Evolutionary conservation across 2,329 filamentous ascomycete genomes (phyloP), one percentile per base, ranked within the genome.

Genomic region (Thermomyces lanuginosus): DNA sequence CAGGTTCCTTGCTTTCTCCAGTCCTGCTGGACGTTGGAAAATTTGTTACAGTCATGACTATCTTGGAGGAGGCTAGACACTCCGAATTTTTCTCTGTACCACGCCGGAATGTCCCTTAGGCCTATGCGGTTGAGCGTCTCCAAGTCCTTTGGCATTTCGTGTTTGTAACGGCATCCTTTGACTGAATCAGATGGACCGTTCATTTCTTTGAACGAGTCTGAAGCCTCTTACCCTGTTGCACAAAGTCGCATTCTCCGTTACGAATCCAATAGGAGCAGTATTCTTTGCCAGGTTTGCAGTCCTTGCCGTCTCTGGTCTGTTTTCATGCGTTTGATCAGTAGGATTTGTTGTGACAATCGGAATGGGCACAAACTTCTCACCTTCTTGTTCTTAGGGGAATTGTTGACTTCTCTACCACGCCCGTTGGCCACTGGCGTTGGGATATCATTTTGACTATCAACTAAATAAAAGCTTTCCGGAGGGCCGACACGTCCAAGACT

Each of bases 211-310:
- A n/a, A n/a, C n/a, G n/a, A n/a, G n/a, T n/a, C n/a, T n/a, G n/a
- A n/a, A n/a, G n/a, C n/a, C 7, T 31, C 42, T 29, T 39, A 49
- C 54, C 83, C 44, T 84, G 75, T 48, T 91, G 80, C 3, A 68
- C 73, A 49, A 81, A 93, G 35, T 77, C 77, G 48, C 84, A 93
- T 22, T 79, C 71, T 10, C 82, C 83, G 32, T 78, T 75, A 40
- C 80, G 74, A 29, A 92, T 75, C 83, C 83, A 93, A 51, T 86
- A 81, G 32, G 82, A 80, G 53, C 83, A 92, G 51, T 77, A 92
- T 13, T 76, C 58, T 48, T 92, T 92, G 42, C 66, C 69, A 4
- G 28, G 10, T 15, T 36, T 39, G 9, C 21, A 25, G 4, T 25
- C 14, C 8, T 21, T 19, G 53, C 50, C 4, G 43, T 44, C n/a